phyloP scores from a whole-genome alignment of 768 basidiomycete genomes.

The Rickenella mellea region DNA sequence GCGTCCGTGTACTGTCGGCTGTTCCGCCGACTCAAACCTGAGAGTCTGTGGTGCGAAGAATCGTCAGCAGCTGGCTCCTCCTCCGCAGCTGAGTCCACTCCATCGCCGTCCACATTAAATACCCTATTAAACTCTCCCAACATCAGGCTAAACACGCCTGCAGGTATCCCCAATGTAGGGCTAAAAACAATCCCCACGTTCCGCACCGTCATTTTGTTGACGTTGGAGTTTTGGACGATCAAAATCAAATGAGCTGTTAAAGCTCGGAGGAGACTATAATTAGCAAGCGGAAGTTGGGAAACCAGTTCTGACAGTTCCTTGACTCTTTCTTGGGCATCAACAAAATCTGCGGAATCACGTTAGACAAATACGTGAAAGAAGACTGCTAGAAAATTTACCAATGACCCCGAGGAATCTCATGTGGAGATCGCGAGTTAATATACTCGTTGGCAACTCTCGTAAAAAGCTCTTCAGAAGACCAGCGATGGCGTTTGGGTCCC shows the following conservation, averaged over 20 bases:
- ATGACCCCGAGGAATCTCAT: constrained; percentile 86
- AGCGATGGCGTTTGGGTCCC: constrained; percentile 97
- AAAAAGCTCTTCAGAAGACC: constrained; percentile 90
- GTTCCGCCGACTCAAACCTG: constrained; percentile 56
- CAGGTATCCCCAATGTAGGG: constrained; percentile 96
- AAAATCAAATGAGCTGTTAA: constrained; percentile 91
- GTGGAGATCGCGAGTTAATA: constrained; percentile 88
- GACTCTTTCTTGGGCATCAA: constrained; percentile 82
- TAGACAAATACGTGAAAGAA: constrained; percentile 9
- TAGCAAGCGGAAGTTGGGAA: constrained; percentile 77
- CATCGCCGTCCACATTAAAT: constrained; percentile 62
- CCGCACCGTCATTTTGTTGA: constrained; percentile 98
- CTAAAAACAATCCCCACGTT: constrained; percentile 99
- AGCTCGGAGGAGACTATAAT: constrained; percentile 90
- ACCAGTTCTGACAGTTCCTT: constrained; percentile 81
- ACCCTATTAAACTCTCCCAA: constrained; percentile 88
- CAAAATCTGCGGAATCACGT: constrained; percentile 55
- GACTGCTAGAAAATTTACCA: constrained; percentile 43
- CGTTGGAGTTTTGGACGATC: constrained; percentile 80
- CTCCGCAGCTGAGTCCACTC: constrained; percentile 23
- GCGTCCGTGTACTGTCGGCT: constrained; percentile 77
- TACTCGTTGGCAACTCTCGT: constrained; percentile 86
- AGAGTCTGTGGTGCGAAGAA: constrained; percentile 7
- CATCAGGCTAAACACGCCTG: constrained; percentile 92
- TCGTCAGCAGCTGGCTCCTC: constrained; percentile 13